These are phyloP conservation scores for Pseudopyrenochaeta lycopersici DNA, from an alignment of 2,329 filamentous ascomycete species.

Conservation along the genomic window DNA sequence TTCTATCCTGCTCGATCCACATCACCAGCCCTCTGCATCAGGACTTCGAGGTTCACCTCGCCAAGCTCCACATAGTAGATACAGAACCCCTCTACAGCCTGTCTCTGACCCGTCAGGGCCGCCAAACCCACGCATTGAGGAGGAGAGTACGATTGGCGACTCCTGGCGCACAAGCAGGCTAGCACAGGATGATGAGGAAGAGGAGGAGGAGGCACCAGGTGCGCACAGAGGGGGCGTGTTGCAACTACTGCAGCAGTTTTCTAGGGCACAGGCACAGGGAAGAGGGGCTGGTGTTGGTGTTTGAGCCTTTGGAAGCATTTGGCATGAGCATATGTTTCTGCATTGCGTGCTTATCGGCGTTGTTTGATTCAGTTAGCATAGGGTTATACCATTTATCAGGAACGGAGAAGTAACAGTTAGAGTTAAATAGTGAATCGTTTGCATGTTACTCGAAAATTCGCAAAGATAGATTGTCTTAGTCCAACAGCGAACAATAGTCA, in stretches of 20 bases:
- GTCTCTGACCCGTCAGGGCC: slow-evolving; percentile 18
- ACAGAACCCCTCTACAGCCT: slow-evolving; percentile 43
- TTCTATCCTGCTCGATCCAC: slow-evolving; percentile 77
- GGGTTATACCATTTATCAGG: slow-evolving; percentile 1
- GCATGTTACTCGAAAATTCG: background rate
- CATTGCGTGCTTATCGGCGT: slow-evolving; percentile 1
- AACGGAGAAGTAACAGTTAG: background rate
- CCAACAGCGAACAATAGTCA: too few relatives aligned
- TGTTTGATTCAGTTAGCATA: background rate
- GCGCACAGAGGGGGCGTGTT: slow-evolving; percentile 65
- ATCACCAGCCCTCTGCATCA: slow-evolving; percentile 72
- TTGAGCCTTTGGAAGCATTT: slow-evolving; percentile 12
- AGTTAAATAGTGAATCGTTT: background rate
- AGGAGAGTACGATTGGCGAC: slow-evolving; percentile 69
- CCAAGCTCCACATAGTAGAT: slow-evolving; percentile 59
- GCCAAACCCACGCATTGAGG: slow-evolving; percentile 48
- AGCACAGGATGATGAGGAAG: slow-evolving; percentile 57
- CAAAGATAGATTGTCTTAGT: too few relatives aligned
- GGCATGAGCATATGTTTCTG: background rate
- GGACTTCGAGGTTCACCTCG: slow-evolving; percentile 54
- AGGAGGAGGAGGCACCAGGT: slow-evolving; percentile 56
- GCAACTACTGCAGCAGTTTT: slow-evolving; percentile 73
- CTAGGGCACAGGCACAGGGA: slow-evolving; percentile 66
- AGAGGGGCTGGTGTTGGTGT: slow-evolving; percentile 49
- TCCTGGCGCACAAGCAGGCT: slow-evolving; percentile 60